Conservation (phyloP, 176 grass and related monocot species). For the Pharus latifolius region DNA sequence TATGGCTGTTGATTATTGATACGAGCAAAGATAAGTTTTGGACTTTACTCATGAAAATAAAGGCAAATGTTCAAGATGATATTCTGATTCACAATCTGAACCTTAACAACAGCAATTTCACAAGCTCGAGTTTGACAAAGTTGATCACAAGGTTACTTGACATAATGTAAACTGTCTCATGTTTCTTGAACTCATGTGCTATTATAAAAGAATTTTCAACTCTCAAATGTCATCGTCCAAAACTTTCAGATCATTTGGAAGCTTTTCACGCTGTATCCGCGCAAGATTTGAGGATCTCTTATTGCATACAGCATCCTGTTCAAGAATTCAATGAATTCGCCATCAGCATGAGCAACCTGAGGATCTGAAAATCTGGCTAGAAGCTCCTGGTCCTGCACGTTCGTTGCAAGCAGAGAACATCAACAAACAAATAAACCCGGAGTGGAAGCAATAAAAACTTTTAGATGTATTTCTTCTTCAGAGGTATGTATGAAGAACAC, state of each 20-base stretch:
- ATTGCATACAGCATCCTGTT: conserved; percentile 25
- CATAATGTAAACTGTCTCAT: not conserved
- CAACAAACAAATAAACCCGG: not conserved
- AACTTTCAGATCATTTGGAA: conserved; percentile 13
- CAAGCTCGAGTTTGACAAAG: not conserved
- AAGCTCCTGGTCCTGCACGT: conserved; percentile 17
- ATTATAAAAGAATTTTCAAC: not conserved
- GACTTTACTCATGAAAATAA: not conserved
- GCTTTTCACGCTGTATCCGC: conserved; percentile 7
- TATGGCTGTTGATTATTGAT: too few species aligned
- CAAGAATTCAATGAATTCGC: conserved; percentile 29
- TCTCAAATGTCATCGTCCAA: conserved; percentile 33
- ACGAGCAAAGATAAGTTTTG: not conserved
- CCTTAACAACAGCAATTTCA: not conserved
- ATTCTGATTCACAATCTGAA: not conserved
- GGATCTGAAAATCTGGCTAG: conserved; percentile 33
- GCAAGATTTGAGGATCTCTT: conserved; percentile 26
- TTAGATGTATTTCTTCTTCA: not conserved
- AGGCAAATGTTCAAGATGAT: too few species aligned
- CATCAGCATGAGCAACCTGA: conserved; percentile 12
- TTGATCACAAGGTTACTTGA: not conserved
- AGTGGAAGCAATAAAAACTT: not conserved
- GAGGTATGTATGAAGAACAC: not conserved
- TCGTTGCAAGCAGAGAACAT: not conserved
- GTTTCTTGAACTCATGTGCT: not conserved